Base-by-base conservation (phyloP, 2,329 filamentous ascomycete genomes). In the Fusarium mundagurra region DNA sequence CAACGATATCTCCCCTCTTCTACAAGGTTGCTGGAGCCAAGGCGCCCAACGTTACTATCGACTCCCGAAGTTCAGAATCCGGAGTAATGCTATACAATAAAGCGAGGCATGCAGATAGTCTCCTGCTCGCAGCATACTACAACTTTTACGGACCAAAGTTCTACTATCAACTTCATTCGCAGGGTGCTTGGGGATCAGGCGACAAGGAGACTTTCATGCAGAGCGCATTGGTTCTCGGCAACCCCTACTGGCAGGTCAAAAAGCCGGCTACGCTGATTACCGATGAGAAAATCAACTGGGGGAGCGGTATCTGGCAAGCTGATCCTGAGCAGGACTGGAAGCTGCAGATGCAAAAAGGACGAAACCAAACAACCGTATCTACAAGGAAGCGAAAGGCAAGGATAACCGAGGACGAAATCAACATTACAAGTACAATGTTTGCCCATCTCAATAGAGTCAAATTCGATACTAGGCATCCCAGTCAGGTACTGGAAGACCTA, bases 141-240 rank as follows among this genome's bases (percentile, higher is more conserved):
- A 78, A 78, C 47, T 77, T 78, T 45, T 78, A 78, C 5, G 74
- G 76, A 0, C 69, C 69, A 3, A 64, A 17, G 8, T 78, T 71
- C 24, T 78, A 76, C 20, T 78, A 76, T 10, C 74, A 76, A 16
- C 76, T 78, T n/a, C 76, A 78, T 27, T 78, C 76, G 1, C 76
- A 78, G n/a, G 76, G 76, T 0, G 76, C 76, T 6, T 78, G 76
- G 76, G 76, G 76, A 3, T 78, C 76, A 0, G 76, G 76, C 0
- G 76, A 78, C 27, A 78, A 78, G 48, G 76, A 78, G 31, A 78
- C 76, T 6, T 78, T 78, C 27, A 55, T 72, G 43, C 76, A 78
- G 44, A 69, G 72, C 5, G 76, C 76, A 0, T 27, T 73, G 2
- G 76, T 75, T 0, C 54, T 78, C 2, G 73, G 72, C 0, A 76